phyloP scores from a whole-genome alignment of 495 filamentous ascomycete genomes.

The Xylaria venustula region DNA sequence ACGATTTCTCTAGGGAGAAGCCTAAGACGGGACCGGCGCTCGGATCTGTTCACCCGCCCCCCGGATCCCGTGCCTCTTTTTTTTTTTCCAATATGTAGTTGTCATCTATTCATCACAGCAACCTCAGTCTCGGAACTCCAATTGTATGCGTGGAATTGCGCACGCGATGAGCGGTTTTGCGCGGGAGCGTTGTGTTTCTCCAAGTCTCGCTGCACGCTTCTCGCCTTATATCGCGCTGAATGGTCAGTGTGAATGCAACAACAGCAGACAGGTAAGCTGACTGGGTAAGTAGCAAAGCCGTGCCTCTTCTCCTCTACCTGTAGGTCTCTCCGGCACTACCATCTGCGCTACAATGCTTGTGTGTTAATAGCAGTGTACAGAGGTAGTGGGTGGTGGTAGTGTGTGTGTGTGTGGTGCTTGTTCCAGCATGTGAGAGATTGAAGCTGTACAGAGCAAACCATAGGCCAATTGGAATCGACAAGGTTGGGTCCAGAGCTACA shows the following conservation, averaged over 20 bases:
- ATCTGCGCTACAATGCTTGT: neutral
- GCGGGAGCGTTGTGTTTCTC: neutral
- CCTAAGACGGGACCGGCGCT: neutral
- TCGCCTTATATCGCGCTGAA: conserved; percentile 6
- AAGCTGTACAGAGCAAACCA: neutral
- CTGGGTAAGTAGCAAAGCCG: neutral
- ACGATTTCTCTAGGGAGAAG: neutral
- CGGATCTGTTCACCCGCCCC: neutral
- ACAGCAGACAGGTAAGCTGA: conserved; percentile 10
- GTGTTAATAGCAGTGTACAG: neutral
- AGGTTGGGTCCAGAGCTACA: neutral
- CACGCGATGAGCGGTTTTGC: conserved; percentile 6
- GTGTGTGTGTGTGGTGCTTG: neutral
- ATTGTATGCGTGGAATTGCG: neutral
- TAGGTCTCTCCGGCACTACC: neutral
- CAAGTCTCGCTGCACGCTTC: conserved; percentile 3
- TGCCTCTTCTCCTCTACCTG: neutral
- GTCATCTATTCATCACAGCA: conserved; percentile 3
- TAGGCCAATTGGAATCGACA: conserved; percentile 12
- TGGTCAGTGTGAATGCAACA: neutral
- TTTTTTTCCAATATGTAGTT: neutral
- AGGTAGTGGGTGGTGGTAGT: neutral
- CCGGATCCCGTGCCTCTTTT: no score
- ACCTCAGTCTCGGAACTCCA: conserved; percentile 5
- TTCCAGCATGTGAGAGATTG: conserved; percentile 4